Conservation (phyloP, 441 rosid genomes). For the Rhodomyrtus psidioides region DNA sequence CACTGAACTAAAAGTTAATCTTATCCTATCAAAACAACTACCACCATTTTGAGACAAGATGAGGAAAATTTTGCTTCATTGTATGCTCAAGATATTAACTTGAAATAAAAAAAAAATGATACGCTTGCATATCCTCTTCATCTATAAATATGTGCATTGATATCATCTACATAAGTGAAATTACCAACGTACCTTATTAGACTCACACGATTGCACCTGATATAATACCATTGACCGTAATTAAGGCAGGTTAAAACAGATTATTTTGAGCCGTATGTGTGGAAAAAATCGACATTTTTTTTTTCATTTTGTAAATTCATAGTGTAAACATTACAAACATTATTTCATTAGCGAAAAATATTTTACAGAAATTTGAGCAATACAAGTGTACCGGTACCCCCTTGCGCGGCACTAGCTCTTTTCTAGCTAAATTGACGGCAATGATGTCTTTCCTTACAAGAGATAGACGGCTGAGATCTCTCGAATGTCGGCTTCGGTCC, state of each 20-base stretch:
- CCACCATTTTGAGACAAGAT: too few species aligned
- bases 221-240: background rate
- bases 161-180: too few species aligned
- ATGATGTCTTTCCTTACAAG: background rate
- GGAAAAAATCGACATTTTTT: background rate
- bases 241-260: background rate
- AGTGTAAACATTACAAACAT: background rate
- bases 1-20: too few species aligned
- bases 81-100: too few species aligned
- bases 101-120: too few species aligned
- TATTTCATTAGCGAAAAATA: background rate
- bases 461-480: background rate
- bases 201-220: accelerated
- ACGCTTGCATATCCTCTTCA: too few species aligned
- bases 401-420: background rate
- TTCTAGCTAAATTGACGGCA: background rate
- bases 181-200: background rate
- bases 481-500: background rate
- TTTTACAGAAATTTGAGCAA: background rate
- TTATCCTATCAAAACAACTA: too few species aligned
- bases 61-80: too few species aligned
- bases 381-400: background rate
- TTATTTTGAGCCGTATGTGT: background rate
- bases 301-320: background rate
- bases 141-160: too few species aligned